These are phyloP conservation scores for Aspergillus brasiliensis DNA, from an alignment of 2,329 filamentous ascomycete genomes.

Conservation along the genomic window DNA sequence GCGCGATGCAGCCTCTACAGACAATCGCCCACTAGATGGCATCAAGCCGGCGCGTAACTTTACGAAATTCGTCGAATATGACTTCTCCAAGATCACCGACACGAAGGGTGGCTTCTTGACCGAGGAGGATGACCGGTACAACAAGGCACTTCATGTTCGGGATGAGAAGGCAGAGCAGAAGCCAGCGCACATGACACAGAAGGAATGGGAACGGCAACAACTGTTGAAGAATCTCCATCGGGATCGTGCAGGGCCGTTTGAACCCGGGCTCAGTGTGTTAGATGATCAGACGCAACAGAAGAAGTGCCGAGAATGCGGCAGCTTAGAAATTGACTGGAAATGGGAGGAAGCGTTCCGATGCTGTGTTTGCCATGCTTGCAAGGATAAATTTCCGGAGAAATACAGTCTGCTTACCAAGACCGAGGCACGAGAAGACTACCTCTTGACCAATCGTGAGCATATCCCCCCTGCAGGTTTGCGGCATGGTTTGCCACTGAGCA, in stretches of 20 bases:
- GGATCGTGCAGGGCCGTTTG: slow-evolving; percentile 78
- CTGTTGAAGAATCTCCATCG: slow-evolving; percentile 71
- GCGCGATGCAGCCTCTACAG: slow-evolving; percentile 59
- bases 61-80: slow-evolving; percentile 93
- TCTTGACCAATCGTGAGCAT: slow-evolving; percentile 86
- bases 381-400: slow-evolving; percentile 86
- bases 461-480: not conserved
- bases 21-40: slow-evolving; percentile 44
- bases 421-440: slow-evolving; percentile 91
- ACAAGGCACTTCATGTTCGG: slow-evolving; percentile 68
- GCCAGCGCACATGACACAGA: slow-evolving; percentile 83
- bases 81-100: slow-evolving; percentile 97
- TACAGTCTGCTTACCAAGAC: slow-evolving; percentile 97
- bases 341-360: slow-evolving; percentile 85
- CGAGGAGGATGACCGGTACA: slow-evolving; percentile 87
- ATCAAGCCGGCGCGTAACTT: slow-evolving; percentile 85
- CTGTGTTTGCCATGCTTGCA: slow-evolving; percentile 78
- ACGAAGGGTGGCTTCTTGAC: slow-evolving; percentile 95
- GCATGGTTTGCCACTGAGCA: not conserved
- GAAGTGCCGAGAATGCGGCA: slow-evolving; percentile 80
- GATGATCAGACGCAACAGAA: slow-evolving; percentile 65
- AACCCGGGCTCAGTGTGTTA: slow-evolving; percentile 81
- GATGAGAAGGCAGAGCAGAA: slow-evolving; percentile 61
- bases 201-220: slow-evolving; percentile 87
- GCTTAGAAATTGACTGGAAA: slow-evolving; percentile 87